Evolutionary conservation across 129 eudicot genomes (phyloP), one percentile per base, ranked within the genome.

Genomic region (Heracleum sosnowskyi): DNA sequence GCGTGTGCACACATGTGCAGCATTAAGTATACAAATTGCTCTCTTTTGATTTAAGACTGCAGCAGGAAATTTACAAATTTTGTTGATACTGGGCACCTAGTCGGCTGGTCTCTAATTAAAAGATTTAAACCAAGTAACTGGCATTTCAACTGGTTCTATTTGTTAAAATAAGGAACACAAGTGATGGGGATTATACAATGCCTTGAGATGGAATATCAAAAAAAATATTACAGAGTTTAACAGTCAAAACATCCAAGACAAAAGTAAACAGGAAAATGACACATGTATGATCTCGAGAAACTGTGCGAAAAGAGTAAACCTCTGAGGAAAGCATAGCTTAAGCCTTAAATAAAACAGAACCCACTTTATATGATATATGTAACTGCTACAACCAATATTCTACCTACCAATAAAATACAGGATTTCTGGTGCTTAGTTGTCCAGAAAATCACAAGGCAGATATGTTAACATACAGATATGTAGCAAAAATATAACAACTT

Each of bases 401-500:
- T 73, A 41, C 29, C 76, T 73, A 73, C 35, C 33, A n/a, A 73
- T 73, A 77, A 40, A 57, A 77, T 41, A 77, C 79, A 76, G 79
- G 79, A 57, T 36, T 57, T 77, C 49, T 39, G 34, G 51, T 28
- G 28, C 46, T 72, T 18, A 37, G 24, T 57, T 24, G 37, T 57
- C 79, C 70, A 77, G 53, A 74, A 73, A 44, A 44, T 44, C 26
- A n/a, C 22, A 15, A 74, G 70, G 72, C 8, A 26, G 51, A 41
- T 40, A 40, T 17, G 31, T 15, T 77, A 77, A 16, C 47, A 63
- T 77, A 77, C 62, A 41, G 80, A 77, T 55, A 36, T 37, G 45
- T 18, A 46, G 60, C 39, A 63, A 22, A 22, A 64, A 42, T 28
- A 42, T 46, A 41, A 62, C 12, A 28, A 15, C 28, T n/a, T 66